Base-by-base conservation (phyloP, 2,329 filamentous ascomycete genomes). In the Fusarium redolens region DNA sequence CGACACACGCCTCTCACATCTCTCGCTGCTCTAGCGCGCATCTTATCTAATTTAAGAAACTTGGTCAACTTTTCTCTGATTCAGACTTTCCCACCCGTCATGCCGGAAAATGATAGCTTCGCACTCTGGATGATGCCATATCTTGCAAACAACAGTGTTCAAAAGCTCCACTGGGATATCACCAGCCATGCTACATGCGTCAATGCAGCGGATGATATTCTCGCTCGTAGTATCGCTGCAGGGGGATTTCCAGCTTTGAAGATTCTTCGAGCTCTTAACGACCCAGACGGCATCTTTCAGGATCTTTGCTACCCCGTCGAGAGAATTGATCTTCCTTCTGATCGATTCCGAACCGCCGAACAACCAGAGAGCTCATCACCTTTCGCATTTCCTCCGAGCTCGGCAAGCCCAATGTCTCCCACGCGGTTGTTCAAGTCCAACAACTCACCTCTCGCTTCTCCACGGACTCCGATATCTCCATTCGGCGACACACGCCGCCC, bases 231-330 rank as follows among this genome's bases (percentile, higher is more conserved):
- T 75, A 92, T 95, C 71, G 81, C 81, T 9, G 86, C 87, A 3
- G 83, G 83, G 8, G 90, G 89, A 0, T 93, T 95, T 76, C 92
- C 93, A 0, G 79, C 82, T 1, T 85, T 95, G 14, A 84, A 83
- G 14, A 83, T 78, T 3, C 81, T 95, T 22, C 89, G 92, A 60
- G 85, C 89, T 0, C 93, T 92, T 3, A 89, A 89, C 64, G 93
- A 95, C 72, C 88, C 91, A 3, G 88, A 93, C 9, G 93, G 92
- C 31, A 74, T 88, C 12, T 89, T 95, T 69, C 93, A 95, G 81
- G 82, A 85, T 3, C 85, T 94, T 3, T 95, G 93, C 79, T 87
- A 86, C 47, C 92, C 92, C 1, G 82, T 86, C 7, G 87, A 88
- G 35, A 85, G 85, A 35, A 83, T 89, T 25, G 86, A 90, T 44